These are phyloP conservation scores for Pythium sp. DNA, from an alignment of 352 stramenopile genomes.

Conservation along the genomic window DNA sequence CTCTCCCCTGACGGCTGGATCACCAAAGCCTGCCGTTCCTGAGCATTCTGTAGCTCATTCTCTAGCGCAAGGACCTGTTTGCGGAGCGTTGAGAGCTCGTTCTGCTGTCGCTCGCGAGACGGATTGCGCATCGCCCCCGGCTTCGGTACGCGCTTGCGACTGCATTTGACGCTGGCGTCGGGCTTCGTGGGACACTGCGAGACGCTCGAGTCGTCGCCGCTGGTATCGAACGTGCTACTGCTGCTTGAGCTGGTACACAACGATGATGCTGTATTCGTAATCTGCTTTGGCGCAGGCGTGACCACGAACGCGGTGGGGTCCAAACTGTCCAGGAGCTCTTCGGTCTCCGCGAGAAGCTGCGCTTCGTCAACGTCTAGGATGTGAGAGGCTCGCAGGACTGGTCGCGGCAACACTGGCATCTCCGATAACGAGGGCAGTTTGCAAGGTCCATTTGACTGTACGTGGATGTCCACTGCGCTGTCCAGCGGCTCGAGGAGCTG, in stretches of 20 bases:
- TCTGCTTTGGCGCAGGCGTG: conserved; percentile 11
- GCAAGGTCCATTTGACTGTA: no score
- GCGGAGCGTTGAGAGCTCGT: conserved; percentile 24
- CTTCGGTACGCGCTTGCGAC: not conserved
- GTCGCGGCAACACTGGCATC: no score
- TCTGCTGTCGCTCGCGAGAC: conserved; percentile 19
- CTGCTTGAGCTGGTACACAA: no score
- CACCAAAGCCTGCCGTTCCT: not conserved
- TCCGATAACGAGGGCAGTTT: no score
- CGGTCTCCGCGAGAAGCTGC: conserved; percentile 12
- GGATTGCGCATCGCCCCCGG: not conserved
- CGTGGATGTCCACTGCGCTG: no score
- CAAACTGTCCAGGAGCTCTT: conserved; percentile 5
- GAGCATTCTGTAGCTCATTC: conserved; percentile 11
- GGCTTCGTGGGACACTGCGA: not conserved
- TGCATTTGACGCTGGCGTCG: not conserved
- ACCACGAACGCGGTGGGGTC: conserved; percentile 14
- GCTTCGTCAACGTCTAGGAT: conserved; percentile 14
- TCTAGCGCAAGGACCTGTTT: conserved; percentile 23
- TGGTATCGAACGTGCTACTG: not conserved
- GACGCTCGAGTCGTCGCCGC: not conserved
- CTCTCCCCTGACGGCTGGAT: no score
- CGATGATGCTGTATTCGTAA: not conserved
- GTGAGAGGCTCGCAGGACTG: no score
- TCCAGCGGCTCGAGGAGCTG: no score